Evolutionary conservation across 805 yeast species (phyloP), one percentile per base, ranked within the genome.

Genomic region (Wickerhamiella dianesei): DNA sequence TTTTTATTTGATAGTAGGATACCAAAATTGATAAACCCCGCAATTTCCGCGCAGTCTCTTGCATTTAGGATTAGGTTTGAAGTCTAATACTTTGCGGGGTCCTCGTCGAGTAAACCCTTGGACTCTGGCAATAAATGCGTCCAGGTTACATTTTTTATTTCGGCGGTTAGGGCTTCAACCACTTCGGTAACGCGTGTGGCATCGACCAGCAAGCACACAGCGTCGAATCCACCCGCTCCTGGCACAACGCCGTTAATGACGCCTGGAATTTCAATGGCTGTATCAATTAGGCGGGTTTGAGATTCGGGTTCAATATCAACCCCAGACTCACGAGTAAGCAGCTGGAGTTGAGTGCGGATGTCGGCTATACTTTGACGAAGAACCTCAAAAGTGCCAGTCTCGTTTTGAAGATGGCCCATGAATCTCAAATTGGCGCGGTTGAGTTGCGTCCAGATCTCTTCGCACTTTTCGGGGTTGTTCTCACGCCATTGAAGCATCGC

Each of bases 171-270:
- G 8, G 25, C 8, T 14, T 39, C 41, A 14, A 39, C 41, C 4
- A 21, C 17, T 17, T 18, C 41, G 17, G 25, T 14, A 5, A 39
- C 41, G 8, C 18, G 25, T 19, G 63, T 57, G 21, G 73, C 76
- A 1, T 74, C 69, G 2, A 81, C 80, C 21, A 92, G 63, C 21
- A 89, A 57, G 47, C 94, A 75, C 17, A 92, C 75, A 0, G 98
- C 98, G 67, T 92, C 98, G 59, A 79, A 82, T 0, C 98, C 98
- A 21, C 98, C 98, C 0, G 98, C 98, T 2, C 98, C 98, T 0
- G 98, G 98, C 3, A 92, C 95, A 32, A 92, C 88, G n/a, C 95
- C 96, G 0, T 95, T 94, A 17, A 89, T 55, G 25, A 86, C 92
- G 14, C 98, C 98, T 0, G 67, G 68, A 18, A 84, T 59, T 6